Evolutionary conservation across 495 filamentous ascomycete genomes (phyloP).

Genomic region (Parmelia sp.): DNA sequence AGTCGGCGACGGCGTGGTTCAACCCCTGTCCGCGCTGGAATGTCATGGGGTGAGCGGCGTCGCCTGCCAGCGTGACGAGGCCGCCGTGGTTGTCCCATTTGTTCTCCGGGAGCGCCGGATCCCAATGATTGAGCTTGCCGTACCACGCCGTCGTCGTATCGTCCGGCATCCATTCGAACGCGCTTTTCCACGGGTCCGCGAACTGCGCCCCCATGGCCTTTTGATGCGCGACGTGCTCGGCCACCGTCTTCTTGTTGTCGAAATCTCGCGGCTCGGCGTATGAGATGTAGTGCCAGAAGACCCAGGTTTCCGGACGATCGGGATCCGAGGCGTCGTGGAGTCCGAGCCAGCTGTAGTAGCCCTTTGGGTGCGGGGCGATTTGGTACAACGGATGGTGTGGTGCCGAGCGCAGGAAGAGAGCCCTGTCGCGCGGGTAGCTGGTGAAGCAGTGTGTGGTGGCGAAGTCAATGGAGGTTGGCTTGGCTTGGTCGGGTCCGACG

Average conservation of each 20-base stretch:
- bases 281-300: neutral
- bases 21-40: neutral
- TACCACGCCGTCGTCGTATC: neutral
- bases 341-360: neutral
- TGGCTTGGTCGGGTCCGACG: neutral
- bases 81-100: neutral
- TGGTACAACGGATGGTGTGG: neutral
- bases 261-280: neutral
- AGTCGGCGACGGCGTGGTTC: neutral
- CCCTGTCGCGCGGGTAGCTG: neutral
- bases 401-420: neutral
- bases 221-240: neutral
- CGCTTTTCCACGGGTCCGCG: neutral
- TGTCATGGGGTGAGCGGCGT: neutral
- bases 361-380: neutral
- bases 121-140: neutral
- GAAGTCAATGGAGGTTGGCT: neutral
- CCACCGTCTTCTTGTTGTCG: neutral
- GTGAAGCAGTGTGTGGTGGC: neutral
- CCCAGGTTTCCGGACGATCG: neutral
- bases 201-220: neutral
- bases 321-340: neutral
- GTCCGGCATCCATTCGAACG: neutral
- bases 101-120: neutral
- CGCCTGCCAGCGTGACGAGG: neutral